These are phyloP conservation scores for Gossypium davidsonii DNA, from an alignment of 441 rosid genomes.

Conservation along the genomic window DNA sequence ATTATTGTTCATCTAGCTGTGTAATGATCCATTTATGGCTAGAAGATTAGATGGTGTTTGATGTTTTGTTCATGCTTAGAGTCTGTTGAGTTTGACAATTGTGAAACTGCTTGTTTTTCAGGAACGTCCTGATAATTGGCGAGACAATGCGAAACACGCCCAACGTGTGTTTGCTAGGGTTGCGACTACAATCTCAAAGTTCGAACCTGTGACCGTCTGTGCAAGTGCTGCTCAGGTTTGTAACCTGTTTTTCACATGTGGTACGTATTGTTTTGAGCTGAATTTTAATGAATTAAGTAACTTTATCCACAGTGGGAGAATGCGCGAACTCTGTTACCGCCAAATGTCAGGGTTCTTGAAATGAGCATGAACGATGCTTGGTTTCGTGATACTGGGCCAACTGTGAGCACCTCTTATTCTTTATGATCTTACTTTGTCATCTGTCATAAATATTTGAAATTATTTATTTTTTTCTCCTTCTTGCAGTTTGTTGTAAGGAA, in stretches of 20 bases:
- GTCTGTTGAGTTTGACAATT: background rate
- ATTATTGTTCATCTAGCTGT: background rate
- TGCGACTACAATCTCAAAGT: constrained; percentile 69
- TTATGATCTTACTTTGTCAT: background rate
- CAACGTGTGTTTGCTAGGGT: constrained; percentile 57
- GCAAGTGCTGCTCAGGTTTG: constrained; percentile 74
- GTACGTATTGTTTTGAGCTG: constrained; percentile 1
- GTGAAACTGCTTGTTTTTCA: constrained; percentile 20
- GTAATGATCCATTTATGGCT: constrained; percentile 2
- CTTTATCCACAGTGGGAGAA: constrained; percentile 58
- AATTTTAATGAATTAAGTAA: constrained; percentile 12
- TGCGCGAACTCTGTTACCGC: constrained; percentile 69
- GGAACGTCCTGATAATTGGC: constrained; percentile 95
- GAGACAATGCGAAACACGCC: constrained; percentile 54
- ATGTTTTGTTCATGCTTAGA: background rate
- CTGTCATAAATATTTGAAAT: background rate
- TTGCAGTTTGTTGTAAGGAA: constrained; percentile 57
- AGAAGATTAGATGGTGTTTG: constrained; percentile 10
- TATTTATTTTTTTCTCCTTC: background rate
- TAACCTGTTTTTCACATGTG: background rate
- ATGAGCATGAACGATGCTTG: constrained; percentile 92
- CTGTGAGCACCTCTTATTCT: constrained; percentile 41
- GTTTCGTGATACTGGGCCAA: constrained; percentile 94
- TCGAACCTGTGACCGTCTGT: constrained; percentile 80
- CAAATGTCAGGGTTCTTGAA: constrained; percentile 68